Evolutionary conservation across 495 filamentous ascomycete genomes (phyloP).

Genomic region (Tuber brumale): DNA sequence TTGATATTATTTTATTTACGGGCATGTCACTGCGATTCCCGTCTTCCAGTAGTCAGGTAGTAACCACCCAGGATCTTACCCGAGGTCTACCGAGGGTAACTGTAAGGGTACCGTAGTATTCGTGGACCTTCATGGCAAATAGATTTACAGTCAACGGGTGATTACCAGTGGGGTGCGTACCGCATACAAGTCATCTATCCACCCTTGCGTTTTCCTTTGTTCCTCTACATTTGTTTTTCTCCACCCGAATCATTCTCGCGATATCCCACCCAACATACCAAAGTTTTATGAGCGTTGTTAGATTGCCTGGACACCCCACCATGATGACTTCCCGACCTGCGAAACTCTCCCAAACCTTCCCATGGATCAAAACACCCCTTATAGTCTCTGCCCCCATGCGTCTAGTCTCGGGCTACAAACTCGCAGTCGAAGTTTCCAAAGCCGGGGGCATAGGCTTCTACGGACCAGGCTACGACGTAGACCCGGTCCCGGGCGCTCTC

Average conservation of each 20-base stretch:
- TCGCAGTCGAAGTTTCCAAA: conserved; percentile 55
- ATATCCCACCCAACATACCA: not conserved
- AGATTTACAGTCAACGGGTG: not conserved
- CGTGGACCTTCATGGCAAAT: not conserved
- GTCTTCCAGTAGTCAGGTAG: not conserved
- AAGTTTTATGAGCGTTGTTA: not conserved
- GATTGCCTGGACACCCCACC: not conserved
- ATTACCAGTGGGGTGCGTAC: not conserved
- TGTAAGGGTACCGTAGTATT: not conserved
- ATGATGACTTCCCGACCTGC: conserved; percentile 24
- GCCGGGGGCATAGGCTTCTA: conserved; percentile 56
- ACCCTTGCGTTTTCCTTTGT: not conserved
- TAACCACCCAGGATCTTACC: not conserved
- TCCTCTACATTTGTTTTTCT: not conserved
- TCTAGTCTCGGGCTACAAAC: conserved; percentile 52
- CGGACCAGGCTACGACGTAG: conserved; percentile 42
- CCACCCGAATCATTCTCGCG: not conserved
- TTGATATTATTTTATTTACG: not conserved
- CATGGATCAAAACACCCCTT: conserved; percentile 59
- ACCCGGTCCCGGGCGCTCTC: conserved; percentile 37
- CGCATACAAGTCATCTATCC: not conserved
- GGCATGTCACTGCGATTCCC: not conserved
- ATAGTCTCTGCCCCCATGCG: conserved; percentile 68
- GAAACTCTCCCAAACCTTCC: conserved; percentile 46
- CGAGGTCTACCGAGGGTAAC: not conserved